phyloP scores from a whole-genome alignment of 495 filamentous ascomycete species.

The Penicillium lividum region DNA sequence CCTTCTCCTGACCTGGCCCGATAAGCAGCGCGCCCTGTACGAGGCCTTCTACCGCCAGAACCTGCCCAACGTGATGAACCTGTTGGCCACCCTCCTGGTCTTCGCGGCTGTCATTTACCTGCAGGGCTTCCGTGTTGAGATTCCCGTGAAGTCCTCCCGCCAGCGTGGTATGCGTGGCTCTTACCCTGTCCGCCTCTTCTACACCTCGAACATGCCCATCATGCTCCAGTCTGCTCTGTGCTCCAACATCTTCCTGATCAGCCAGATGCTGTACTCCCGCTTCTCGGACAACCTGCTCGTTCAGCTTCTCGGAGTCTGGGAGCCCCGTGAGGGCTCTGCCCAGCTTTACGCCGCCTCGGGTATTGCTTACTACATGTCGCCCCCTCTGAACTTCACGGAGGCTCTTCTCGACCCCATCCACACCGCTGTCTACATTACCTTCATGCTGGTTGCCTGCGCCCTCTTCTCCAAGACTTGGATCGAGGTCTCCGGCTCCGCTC shows the following conservation, averaged over 20 bases:
- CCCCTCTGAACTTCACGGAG: conserved; percentile 94
- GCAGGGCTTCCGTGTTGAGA: conserved; percentile 99
- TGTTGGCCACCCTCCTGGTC: conserved; percentile 87
- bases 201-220: conserved; percentile 84
- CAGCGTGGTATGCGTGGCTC: conserved; percentile 95
- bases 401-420: conserved; percentile 95
- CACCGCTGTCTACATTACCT: conserved; percentile 91
- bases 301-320: conserved; percentile 96
- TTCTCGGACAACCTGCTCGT: conserved; percentile 98
- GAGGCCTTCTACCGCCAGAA: conserved; percentile 99
- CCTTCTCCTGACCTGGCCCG: conserved; percentile 94
- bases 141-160: conserved; percentile 98
- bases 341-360: conserved; percentile 92
- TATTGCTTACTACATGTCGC: conserved; percentile 99
- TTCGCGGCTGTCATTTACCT: conserved; percentile 99
- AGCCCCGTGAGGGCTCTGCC: conserved; percentile 91
- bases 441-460: conserved; percentile 96
- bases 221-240: conserved; percentile 98
- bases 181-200: conserved; percentile 70
- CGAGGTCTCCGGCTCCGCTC: conserved; percentile 96
- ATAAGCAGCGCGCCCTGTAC: conserved; percentile 95
- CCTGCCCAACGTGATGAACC: conserved; percentile 99
- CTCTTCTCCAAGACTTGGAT: conserved; percentile 99
- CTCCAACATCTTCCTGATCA: conserved; percentile 98
- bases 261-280: conserved; percentile 97